Percentiles rank a stretch among this genome's conserved stretches.
These are phyloP conservation scores for Sclerotinia minor DNA, from an alignment of 2,329 filamentous ascomycete species.

Conservation along the genomic window DNA sequence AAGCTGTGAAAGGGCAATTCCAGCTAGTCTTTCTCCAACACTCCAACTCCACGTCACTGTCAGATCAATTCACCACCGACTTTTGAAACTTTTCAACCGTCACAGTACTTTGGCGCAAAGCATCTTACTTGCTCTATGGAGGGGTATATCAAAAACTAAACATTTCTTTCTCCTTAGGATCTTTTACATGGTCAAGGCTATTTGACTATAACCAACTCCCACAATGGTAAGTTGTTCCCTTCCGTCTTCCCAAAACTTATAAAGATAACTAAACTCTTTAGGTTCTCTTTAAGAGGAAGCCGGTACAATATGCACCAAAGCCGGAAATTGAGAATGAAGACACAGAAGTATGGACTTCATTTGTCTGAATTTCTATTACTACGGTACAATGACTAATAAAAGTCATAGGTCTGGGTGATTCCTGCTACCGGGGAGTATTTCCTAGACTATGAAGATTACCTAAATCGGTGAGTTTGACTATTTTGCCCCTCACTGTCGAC, in stretches of 20 bases:
- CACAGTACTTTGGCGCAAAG: conserved; percentile 23
- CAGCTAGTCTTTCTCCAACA: not conserved
- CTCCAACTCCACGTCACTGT: conserved; percentile 21
- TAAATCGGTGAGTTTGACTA: conserved; percentile 65
- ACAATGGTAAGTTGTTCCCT: conserved; percentile 36
- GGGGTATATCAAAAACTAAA: conserved; percentile 34
- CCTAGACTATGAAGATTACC: conserved; percentile 81
- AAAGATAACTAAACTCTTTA: conserved; percentile 44
- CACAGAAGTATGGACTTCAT: conserved; percentile 64
- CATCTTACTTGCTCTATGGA: conserved; percentile 22
- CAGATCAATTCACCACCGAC: conserved; percentile 26
- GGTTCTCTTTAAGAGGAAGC: conserved; percentile 96
- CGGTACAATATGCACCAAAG: conserved; percentile 75
- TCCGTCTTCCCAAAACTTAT: not conserved
- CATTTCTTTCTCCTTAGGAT: conserved; percentile 32
- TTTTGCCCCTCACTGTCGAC: conserved; percentile 14
- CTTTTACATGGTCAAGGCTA: conserved; percentile 26
- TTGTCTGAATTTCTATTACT: conserved; percentile 26
- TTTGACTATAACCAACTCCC: conserved; percentile 28
- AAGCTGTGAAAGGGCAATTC: conserved; percentile 7
- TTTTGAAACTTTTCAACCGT: conserved; percentile 23
- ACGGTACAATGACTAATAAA: conserved; percentile 30
- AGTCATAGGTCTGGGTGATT: conserved; percentile 81
- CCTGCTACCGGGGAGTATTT: conserved; percentile 89
- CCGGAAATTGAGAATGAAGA: conserved; percentile 77